Conservation (phyloP, 345 rosid species). For the Aquilaria sinensis region DNA sequence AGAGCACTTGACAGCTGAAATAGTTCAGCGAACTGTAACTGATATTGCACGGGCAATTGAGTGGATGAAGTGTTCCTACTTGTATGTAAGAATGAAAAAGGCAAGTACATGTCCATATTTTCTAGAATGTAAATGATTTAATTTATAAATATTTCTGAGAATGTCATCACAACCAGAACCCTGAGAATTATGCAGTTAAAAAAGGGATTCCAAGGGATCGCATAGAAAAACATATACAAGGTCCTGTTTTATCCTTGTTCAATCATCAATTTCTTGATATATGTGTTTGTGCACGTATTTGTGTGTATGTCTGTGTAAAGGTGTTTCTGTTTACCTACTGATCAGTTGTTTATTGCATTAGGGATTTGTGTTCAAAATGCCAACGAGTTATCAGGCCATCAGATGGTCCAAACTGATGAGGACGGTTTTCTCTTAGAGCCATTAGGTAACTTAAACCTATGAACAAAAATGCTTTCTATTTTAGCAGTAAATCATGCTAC, state of each 20-base stretch:
- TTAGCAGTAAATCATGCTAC: conserved; percentile 8
- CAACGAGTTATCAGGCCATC: conserved; percentile 67
- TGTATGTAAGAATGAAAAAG: conserved; percentile 92
- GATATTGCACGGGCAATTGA: conserved; percentile 86
- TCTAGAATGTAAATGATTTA: conserved; percentile 3
- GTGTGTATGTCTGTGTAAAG: too few species aligned
- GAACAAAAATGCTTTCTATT: conserved; percentile 9
- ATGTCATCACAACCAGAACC: conserved; percentile 47
- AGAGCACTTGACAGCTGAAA: conserved; percentile 97
- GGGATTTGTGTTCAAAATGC: conserved; percentile 80
- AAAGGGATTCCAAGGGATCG: conserved; percentile 73
- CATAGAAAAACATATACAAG: conserved; percentile 86
- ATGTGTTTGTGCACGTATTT: background rate
- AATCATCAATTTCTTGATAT: conserved; percentile 7
- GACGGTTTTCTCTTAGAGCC: conserved; percentile 90
- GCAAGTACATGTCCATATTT: conserved; percentile 28
- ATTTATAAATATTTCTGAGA: conserved; percentile 9
- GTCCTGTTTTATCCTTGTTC: conserved; percentile 20
- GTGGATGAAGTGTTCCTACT: conserved; percentile 95
- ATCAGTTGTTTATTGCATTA: conserved; percentile 22
- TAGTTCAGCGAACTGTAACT: conserved; percentile 85
- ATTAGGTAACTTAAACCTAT: conserved; percentile 45
- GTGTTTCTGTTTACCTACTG: conserved; percentile 9
- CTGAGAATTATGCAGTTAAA: conserved; percentile 72
- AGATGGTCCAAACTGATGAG: conserved; percentile 85